Conservation (phyloP, 202 grass and related monocot species). For the Carex arenaria region DNA sequence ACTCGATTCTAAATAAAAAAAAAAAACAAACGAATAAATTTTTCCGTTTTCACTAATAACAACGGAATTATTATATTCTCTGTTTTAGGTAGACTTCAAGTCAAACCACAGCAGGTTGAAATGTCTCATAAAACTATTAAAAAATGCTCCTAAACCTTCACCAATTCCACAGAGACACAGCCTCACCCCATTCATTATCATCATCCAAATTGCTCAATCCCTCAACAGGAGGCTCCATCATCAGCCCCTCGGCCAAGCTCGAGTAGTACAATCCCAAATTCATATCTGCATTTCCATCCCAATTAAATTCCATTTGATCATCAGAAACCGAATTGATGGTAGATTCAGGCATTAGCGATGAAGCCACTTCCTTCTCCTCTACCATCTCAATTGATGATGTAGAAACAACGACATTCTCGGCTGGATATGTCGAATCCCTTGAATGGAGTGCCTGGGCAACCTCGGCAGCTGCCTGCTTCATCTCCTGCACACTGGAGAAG, state of each 20-base stretch:
- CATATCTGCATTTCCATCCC: slow-evolving; percentile 27
- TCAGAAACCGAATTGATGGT: neutral
- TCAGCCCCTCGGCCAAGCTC: slow-evolving; percentile 36
- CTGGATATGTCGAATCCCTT: neutral
- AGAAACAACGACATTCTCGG: neutral
- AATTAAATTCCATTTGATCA: slow-evolving; percentile 23
- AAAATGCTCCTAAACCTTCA: neutral
- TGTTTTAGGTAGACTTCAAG: neutral
- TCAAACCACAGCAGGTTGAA: neutral
- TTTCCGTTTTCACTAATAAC: neutral
- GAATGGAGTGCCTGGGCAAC: slow-evolving; percentile 34
- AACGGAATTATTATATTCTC: neutral
- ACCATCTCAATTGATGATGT: neutral
- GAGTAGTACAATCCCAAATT: slow-evolving; percentile 31
- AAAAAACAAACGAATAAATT: neutral
- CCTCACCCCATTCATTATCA: neutral
- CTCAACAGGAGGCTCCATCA: slow-evolving; percentile 28
- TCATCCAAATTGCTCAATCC: slow-evolving; percentile 28
- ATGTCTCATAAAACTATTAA: neutral
- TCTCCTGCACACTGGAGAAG: slow-evolving; percentile 24
- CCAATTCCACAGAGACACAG: slow-evolving; percentile 40
- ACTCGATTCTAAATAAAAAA: neutral
- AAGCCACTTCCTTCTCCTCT: neutral
- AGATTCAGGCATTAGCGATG: neutral
- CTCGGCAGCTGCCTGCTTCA: slow-evolving; percentile 18